phyloP scores from a whole-genome alignment of 768 basidiomycete species.

The Agrocybe praecox region DNA sequence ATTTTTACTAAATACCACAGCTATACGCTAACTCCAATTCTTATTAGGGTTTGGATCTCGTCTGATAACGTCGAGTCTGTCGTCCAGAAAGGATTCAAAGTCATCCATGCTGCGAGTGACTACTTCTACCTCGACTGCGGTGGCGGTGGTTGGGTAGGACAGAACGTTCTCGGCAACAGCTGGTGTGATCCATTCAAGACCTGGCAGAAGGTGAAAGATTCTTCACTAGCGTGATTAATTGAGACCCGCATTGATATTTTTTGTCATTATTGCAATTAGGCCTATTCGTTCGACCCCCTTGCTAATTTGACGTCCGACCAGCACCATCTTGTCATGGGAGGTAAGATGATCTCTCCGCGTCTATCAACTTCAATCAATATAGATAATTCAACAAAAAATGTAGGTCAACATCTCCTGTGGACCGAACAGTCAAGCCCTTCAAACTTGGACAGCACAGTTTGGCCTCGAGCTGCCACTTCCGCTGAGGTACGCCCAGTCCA shows the following conservation, averaged over 20 bases:
- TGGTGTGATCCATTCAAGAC: constrained; percentile 85
- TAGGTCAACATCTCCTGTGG: constrained; percentile 72
- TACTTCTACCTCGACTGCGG: constrained; percentile 87
- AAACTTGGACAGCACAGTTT: constrained; percentile 67
- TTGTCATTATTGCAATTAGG: constrained; percentile 23
- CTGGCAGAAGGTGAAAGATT: constrained; percentile 65
- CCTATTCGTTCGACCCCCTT: constrained; percentile 77
- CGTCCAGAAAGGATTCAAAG: constrained; percentile 53
- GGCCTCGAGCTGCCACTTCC: constrained; percentile 72
- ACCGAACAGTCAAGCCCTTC: constrained; percentile 69
- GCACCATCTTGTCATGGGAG: constrained; percentile 63
- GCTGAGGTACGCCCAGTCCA: constrained; percentile 48
- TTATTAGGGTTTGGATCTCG: constrained; percentile 69
- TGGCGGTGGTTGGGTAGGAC: constrained; percentile 69
- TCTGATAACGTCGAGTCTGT: constrained; percentile 60
- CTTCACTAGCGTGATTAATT: not conserved
- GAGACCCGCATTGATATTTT: not conserved
- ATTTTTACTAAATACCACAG: not conserved
- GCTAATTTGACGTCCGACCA: constrained; percentile 55
- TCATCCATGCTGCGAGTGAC: constrained; percentile 75
- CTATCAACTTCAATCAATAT: not conserved
- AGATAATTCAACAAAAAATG: not conserved
- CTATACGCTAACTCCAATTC: not conserved
- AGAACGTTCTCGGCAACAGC: constrained; percentile 47
- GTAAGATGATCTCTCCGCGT: constrained; percentile 31